These are phyloP conservation scores for Thermothielavioides terrestris DNA, from an alignment of 495 filamentous ascomycete species.

Conservation along the genomic window DNA sequence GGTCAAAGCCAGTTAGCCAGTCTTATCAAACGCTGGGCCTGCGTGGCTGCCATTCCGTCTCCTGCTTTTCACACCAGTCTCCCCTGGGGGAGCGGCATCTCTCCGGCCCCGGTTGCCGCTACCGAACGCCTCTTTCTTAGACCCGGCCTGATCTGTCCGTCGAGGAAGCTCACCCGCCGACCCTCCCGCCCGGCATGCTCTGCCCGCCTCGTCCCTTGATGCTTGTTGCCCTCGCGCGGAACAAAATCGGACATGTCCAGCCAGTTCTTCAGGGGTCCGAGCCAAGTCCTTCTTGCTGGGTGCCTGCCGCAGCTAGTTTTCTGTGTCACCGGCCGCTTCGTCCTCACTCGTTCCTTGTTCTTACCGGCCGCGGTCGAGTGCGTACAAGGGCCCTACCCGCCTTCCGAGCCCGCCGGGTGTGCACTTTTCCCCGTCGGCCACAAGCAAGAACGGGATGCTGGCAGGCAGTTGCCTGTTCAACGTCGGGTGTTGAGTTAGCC, in stretches of 20 bases:
- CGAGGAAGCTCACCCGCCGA: too few relatives aligned
- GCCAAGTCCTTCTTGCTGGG: not conserved
- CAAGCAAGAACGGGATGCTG: not conserved
- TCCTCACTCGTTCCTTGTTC: conserved; percentile 2
- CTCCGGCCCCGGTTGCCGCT: too few relatives aligned
- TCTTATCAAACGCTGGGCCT: not conserved
- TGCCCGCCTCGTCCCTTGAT: not conserved
- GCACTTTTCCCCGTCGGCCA: conserved; percentile 2
- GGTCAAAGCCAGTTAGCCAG: not conserved
- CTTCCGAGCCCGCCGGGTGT: not conserved
- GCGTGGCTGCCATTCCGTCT: not conserved
- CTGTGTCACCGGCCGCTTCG: not conserved
- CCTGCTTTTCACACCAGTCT: not conserved
- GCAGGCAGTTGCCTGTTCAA: not conserved
- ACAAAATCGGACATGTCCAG: too few relatives aligned
- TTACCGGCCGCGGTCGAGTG: conserved; percentile 1
- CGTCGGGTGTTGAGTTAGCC: not conserved
- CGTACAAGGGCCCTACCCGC: not conserved
- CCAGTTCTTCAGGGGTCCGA: not conserved
- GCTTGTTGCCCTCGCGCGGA: not conserved
- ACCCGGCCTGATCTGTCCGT: too few relatives aligned
- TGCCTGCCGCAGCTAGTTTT: conserved; percentile 2
- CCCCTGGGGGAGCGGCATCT: too few relatives aligned
- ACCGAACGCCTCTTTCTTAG: too few relatives aligned
- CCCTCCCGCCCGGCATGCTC: not conserved